Percentiles rank a stretch among this genome's conserved stretches.
Evolutionary conservation across 352 stramenopile species (phyloP).

Genomic region (Phytophthora chlamydospora): DNA sequence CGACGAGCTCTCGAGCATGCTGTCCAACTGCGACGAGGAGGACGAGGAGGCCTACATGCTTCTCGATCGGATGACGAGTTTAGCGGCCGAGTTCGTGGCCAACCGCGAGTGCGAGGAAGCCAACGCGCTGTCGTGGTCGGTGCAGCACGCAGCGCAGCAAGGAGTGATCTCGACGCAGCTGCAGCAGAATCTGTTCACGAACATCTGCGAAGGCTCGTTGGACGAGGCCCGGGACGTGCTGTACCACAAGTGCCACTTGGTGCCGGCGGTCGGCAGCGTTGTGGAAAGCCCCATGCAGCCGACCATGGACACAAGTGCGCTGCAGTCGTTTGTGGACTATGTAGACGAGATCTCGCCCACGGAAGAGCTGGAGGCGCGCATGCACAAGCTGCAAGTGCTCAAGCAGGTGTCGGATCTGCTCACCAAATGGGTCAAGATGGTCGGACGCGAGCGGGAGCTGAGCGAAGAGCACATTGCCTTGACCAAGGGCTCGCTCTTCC

Average conservation of each 20-base stretch:
- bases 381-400: slow-evolving; percentile 77
- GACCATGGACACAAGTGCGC: slow-evolving; percentile 35
- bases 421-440: slow-evolving; percentile 77
- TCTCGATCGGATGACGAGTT: slow-evolving; percentile 66
- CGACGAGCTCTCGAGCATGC: slow-evolving; percentile 55
- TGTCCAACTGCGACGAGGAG: slow-evolving; percentile 66
- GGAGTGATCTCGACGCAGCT: slow-evolving; percentile 67
- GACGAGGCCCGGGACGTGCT: slow-evolving; percentile 82
- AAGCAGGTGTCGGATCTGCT: slow-evolving; percentile 75
- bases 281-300: slow-evolving; percentile 49
- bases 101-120: slow-evolving; percentile 77
- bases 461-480: slow-evolving; percentile 77
- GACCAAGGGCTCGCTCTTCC: slow-evolving; percentile 77
- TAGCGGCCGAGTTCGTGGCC: slow-evolving; percentile 70
- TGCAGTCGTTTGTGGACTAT: slow-evolving; percentile 57
- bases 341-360: slow-evolving; percentile 64
- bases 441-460: slow-evolving; percentile 68
- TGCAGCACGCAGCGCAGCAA: slow-evolving; percentile 71
- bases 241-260: slow-evolving; percentile 82
- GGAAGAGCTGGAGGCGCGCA: slow-evolving; percentile 47
- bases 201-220: slow-evolving; percentile 60
- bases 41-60: slow-evolving; percentile 70
- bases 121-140: slow-evolving; percentile 69
- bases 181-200: slow-evolving; percentile 69
- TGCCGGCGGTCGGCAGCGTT: slow-evolving; percentile 73